phyloP scores from a whole-genome alignment of 164 flowering plant species.

The Liriodendron chinense region DNA sequence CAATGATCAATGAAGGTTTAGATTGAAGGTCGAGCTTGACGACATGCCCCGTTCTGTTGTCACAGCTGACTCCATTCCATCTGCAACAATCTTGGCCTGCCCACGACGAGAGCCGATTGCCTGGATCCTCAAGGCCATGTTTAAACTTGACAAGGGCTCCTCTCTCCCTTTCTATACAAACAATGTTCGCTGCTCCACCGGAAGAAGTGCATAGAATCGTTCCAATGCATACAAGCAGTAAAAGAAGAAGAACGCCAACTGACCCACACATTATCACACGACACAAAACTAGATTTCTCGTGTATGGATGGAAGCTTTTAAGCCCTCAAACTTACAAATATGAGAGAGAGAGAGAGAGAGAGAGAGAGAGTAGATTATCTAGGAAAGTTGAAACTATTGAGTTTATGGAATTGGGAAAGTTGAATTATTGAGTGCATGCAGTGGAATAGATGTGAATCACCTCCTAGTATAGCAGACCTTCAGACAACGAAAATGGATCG shows the following conservation, averaged over 20 bases:
- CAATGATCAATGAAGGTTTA: neutral
- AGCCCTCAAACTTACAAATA: too few relatives aligned
- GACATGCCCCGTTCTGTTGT: neutral
- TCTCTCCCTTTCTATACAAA: neutral
- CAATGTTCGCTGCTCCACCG: neutral
- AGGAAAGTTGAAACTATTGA: too few relatives aligned
- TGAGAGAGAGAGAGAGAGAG: too few relatives aligned
- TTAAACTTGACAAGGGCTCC: slow-evolving; percentile 4
- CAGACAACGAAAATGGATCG: too few relatives aligned
- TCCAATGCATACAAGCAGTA: neutral
- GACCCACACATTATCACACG: too few relatives aligned
- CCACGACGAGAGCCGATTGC: slow-evolving; percentile 5
- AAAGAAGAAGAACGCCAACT: neutral
- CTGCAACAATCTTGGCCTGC: slow-evolving; percentile 2
- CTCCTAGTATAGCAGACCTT: too few relatives aligned
- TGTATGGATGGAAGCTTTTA: too few relatives aligned
- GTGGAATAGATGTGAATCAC: too few relatives aligned
- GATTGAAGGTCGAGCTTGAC: slow-evolving; percentile 8
- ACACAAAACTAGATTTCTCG: too few relatives aligned
- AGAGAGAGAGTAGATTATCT: too few relatives aligned
- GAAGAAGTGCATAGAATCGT: neutral
- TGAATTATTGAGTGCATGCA: too few relatives aligned
- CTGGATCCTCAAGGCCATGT: slow-evolving; percentile 1
- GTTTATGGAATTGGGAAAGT: too few relatives aligned
- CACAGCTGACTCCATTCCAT: slow-evolving; percentile 3